Base-by-base conservation (phyloP, 176 grass and related monocot genomes). In the Lolium rigidum region DNA sequence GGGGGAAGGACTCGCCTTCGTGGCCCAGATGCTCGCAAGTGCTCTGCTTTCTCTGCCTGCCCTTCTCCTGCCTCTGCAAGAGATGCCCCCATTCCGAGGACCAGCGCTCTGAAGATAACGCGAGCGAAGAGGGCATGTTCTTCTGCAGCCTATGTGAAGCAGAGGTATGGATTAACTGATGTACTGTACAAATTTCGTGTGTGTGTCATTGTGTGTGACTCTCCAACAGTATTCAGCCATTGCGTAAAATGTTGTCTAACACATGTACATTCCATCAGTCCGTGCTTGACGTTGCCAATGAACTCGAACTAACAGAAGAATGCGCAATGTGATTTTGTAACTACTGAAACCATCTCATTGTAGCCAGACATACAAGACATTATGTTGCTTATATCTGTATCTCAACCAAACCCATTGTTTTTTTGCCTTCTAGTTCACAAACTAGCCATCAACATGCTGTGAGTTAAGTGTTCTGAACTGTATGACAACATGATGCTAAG, bases 111-210 rank as follows among this genome's bases (percentile, higher is more conserved):
- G 97, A 95, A 66, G 86, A 94, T 2, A 68, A 94, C 69, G 80
- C 77, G 71, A 88, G 92, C 60, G 97, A 99, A 80, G 94, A 96
- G 25, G 97, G 94, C 76, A 93, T 95, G 92, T 96, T 99, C 73
- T 99, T 96, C 85, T 99, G 94, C 83, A 99, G 97, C 85, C 60
- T 96, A 31, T 99, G 97, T 56, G 94, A 99, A 87, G 97, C 90
- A 56, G 94, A 96, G 97, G 97, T 98, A 95, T n/a, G 41, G 26
- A n/a, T 46, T 25, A 72, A 38, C 5, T 43, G 10, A 59, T 68
- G 20, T 83, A 24, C 20, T n/a, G 48, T 43, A 1, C 15, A 70
- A 70, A 63, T 52, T 18, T 11, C 4, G n/a, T 26, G 49, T 47
- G 49, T 28, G 21, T 79, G 12, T 51, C 49, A 51, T 17, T 16